Evolutionary conservation across 31 red algal species (phyloP).

Genomic region (Asparagopsis taxiformis): DNA sequence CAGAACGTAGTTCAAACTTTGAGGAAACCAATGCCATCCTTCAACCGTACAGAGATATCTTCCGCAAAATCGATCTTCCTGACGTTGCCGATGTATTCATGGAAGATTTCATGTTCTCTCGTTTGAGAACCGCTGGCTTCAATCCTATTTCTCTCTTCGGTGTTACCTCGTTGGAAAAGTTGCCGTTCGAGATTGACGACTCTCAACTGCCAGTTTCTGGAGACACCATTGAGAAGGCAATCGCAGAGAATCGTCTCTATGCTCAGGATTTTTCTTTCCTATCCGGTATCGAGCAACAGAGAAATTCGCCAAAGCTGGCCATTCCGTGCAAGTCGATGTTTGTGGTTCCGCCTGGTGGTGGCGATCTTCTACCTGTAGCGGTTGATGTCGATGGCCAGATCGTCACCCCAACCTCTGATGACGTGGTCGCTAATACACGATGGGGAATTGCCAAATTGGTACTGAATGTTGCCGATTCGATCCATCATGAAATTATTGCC

Average conservation of each 20-base stretch:
- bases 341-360: too few relatives aligned
- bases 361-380: constrained; percentile 30
- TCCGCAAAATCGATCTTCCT: not conserved
- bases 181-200: too few relatives aligned
- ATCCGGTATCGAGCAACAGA: not conserved
- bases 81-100: constrained; percentile 12
- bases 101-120: constrained; percentile 6
- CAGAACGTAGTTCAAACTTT: constrained; percentile 7
- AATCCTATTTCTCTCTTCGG: constrained; percentile 17
- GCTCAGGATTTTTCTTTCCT: constrained; percentile 20
- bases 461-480: too few relatives aligned
- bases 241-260: too few relatives aligned
- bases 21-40: constrained; percentile 6
- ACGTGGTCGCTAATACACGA: too few relatives aligned
- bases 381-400: constrained; percentile 16
- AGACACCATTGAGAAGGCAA: too few relatives aligned
- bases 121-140: constrained; percentile 14
- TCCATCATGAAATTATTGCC: too few relatives aligned
- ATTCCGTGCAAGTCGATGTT: not conserved
- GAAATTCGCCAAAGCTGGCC: not conserved
- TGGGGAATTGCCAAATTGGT: too few relatives aligned
- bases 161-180: not conserved
- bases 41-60: constrained; percentile 12
- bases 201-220: too few relatives aligned
- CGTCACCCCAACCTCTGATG: too few relatives aligned